Conservation (phyloP, 2,329 filamentous ascomycete genomes). For the Botrytis paeoniae region DNA sequence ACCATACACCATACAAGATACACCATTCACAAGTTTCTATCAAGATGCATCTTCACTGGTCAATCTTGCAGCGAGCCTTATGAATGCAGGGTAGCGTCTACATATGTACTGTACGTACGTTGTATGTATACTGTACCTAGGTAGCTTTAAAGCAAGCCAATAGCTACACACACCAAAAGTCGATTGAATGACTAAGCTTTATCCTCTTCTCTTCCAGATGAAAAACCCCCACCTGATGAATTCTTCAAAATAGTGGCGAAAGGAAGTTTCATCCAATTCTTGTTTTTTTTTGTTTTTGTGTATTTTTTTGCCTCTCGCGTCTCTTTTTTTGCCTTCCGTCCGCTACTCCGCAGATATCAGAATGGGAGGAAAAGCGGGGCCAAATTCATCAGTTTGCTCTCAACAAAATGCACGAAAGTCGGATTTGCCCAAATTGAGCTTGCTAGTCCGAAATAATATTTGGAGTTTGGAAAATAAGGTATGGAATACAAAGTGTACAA, state of each 20-base stretch:
- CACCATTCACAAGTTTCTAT: not conserved
- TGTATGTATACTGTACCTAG: not conserved
- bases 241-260: not conserved
- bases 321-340: too few species aligned
- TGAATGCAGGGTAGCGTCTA: not conserved
- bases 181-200: not conserved
- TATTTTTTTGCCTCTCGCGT: not conserved
- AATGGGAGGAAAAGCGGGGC: not conserved
- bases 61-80: not conserved
- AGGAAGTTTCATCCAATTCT: not conserved
- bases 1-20: not conserved
- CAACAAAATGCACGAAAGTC: slow-evolving; percentile 12
- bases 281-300: not conserved
- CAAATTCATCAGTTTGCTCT: not conserved
- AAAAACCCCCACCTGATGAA: not conserved
- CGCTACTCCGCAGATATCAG: not conserved
- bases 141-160: not conserved
- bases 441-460: not conserved
- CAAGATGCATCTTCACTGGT: not conserved
- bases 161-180: not conserved
- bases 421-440: slow-evolving; percentile 1
- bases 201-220: not conserved
- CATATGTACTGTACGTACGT: not conserved
- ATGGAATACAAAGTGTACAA: not conserved
- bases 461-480: not conserved